A percentile compares a stretch with the other conserved stretches of the same genome.
These are phyloP conservation scores for Calonectria crousiana DNA, from an alignment of 2,329 filamentous ascomycete genomes.

Conservation along the genomic window DNA sequence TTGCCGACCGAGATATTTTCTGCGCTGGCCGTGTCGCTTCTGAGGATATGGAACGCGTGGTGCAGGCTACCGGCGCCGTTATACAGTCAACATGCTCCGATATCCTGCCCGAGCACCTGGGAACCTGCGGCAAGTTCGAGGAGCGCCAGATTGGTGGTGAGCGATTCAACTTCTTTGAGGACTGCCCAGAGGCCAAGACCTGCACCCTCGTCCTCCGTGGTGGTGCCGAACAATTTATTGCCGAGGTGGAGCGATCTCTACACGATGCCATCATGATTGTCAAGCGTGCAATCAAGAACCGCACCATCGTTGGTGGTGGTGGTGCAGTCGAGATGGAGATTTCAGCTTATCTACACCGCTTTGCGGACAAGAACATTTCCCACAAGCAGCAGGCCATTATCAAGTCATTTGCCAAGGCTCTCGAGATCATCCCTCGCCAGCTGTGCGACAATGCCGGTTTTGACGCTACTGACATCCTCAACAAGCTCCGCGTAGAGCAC, in stretches of 20 bases:
- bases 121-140: constrained; percentile 90
- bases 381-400: constrained; percentile 98
- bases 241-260: constrained; percentile 95
- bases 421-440: constrained; percentile 96
- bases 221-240: constrained; percentile 98
- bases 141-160: constrained; percentile 98
- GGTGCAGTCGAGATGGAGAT: constrained; percentile 97
- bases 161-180: constrained; percentile 98
- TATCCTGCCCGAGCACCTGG: constrained; percentile 89
- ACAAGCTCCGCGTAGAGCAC: constrained; percentile 95
- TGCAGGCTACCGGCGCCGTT: constrained; percentile 92
- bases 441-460: constrained; percentile 99
- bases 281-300: constrained; percentile 96
- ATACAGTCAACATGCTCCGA: constrained; percentile 97
- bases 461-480: constrained; percentile 97
- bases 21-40: constrained; percentile 92
- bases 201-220: constrained; percentile 96
- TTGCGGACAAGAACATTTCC: constrained; percentile 90
- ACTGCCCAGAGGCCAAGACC: constrained; percentile 94
- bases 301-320: constrained; percentile 93
- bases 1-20: constrained; percentile 98
- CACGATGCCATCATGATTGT: constrained; percentile 99
- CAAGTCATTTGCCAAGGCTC: constrained; percentile 96
- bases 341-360: constrained; percentile 91
- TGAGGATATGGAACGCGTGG: constrained; percentile 96